A percentile compares a stretch with the other conserved stretches of the same genome.
These are phyloP conservation scores for Schwanniomyces vanrijiae DNA, from an alignment of 805 yeast genomes.

Conservation along the genomic window DNA sequence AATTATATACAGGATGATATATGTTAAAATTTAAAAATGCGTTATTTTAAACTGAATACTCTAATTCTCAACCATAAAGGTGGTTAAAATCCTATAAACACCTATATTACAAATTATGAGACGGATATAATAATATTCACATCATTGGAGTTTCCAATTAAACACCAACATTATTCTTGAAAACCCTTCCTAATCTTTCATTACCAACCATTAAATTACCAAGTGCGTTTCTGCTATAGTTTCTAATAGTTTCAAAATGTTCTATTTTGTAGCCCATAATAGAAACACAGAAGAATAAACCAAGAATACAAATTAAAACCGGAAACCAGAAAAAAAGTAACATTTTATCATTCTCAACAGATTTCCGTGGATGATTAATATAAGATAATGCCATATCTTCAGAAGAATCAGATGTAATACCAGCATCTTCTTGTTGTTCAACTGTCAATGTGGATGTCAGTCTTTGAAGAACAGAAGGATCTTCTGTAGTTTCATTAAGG, in stretches of 20 bases:
- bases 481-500: constrained; percentile 21
- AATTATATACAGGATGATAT: neutral
- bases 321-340: constrained; percentile 92
- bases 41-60: neutral
- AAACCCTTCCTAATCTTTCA: constrained; percentile 40
- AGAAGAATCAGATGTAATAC: constrained; percentile 39
- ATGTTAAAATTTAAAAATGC: neutral
- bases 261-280: constrained; percentile 40
- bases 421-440: constrained; percentile 26
- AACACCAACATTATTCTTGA: constrained; percentile 12
- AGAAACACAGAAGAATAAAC: constrained; percentile 46
- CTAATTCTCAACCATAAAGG: neutral
- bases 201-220: constrained; percentile 46
- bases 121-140: neutral
- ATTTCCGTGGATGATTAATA: constrained; percentile 45
- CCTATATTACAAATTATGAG: neutral
- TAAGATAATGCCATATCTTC: constrained; percentile 45
- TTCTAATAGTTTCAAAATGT: constrained; percentile 33
- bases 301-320: constrained; percentile 55
- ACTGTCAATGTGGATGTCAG: constrained; percentile 6
- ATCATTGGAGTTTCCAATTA: neutral
- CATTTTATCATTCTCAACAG: constrained; percentile 74
- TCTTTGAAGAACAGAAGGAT: constrained; percentile 5
- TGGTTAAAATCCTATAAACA: neutral
- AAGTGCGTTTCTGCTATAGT: constrained; percentile 31